phyloP scores from a whole-genome alignment of 306 rosid species.

The Fragaria ananassa region DNA sequence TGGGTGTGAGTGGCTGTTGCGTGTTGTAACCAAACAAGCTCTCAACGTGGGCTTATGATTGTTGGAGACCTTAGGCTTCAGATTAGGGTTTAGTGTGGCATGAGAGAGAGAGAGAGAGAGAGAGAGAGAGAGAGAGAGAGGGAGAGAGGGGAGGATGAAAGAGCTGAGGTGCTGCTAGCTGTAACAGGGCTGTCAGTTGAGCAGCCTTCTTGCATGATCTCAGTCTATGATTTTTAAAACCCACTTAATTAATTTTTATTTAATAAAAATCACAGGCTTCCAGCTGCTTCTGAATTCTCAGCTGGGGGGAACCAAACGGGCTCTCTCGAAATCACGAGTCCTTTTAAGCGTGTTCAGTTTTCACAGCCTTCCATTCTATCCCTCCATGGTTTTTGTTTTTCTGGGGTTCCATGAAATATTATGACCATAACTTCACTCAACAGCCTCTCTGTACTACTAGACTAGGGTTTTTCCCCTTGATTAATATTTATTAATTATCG shows the following conservation, averaged over 20 bases:
- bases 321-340: conserved; percentile 61
- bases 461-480: conserved; percentile 8
- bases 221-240: conserved; percentile 11
- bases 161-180: conserved; percentile 71
- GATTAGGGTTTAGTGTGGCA: conserved; percentile 53
- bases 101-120: conserved; percentile 33
- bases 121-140: conserved; percentile 33
- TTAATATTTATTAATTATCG: background rate
- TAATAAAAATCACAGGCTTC: background rate
- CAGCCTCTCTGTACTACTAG: conserved; percentile 4
- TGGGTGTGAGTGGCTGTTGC: conserved; percentile 15
- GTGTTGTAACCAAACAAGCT: conserved; percentile 21
- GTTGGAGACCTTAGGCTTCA: conserved; percentile 33
- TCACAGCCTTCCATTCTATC: conserved; percentile 39
- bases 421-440: conserved; percentile 10
- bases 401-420: conserved; percentile 20
- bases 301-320: conserved; percentile 78
- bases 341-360: conserved; percentile 48
- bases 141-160: background rate
- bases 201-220: conserved; percentile 99
- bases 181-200: conserved; percentile 84
- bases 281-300: background rate
- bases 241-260: background rate
- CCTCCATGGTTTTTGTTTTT: conserved; percentile 38
- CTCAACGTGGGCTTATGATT: conserved; percentile 43